These are phyloP conservation scores for Bromus sterilis DNA, from an alignment of 176 grass and related monocot species.

Conservation along the genomic window DNA sequence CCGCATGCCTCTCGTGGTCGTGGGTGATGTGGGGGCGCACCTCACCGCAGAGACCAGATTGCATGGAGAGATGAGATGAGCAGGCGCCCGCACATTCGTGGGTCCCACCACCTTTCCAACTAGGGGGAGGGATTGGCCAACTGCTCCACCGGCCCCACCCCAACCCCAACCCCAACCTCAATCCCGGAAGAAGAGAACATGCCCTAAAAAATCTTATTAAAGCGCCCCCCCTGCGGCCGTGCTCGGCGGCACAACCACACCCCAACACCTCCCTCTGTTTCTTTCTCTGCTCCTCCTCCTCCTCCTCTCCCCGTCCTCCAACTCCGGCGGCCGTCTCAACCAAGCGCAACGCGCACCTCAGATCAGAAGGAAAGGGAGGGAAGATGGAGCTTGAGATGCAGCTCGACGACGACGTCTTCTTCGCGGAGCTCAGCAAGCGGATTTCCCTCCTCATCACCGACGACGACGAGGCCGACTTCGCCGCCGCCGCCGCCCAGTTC, in stretches of 20 bases:
- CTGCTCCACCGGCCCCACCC: conserved; percentile 25
- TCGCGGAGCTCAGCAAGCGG: conserved; percentile 93
- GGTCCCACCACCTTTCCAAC: conserved; percentile 16
- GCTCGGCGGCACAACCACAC: neutral
- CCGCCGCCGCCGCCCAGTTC: conserved; percentile 10
- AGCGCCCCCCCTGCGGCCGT: neutral
- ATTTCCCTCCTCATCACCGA: conserved; percentile 94
- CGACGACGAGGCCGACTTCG: conserved; percentile 78
- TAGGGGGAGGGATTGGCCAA: conserved; percentile 55
- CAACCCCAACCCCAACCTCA: neutral
- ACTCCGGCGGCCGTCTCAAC: neutral
- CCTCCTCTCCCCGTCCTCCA: neutral
- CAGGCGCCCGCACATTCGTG: conserved; percentile 11
- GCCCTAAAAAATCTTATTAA: conserved; percentile 25
- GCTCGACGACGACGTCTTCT: conserved; percentile 83
- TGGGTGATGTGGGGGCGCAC: neutral
- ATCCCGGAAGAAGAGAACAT: neutral
- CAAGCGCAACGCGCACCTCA: too few relatives aligned
- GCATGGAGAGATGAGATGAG: neutral
- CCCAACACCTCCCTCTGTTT: neutral
- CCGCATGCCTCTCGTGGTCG: neutral
- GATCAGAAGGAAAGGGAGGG: neutral
- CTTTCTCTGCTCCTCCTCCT: neutral
- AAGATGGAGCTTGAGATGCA: conserved; percentile 45
- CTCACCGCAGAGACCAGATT: conserved; percentile 1